phyloP scores from a whole-genome alignment of 257 asterid genomes.

The Capsicum rhomboideum region DNA sequence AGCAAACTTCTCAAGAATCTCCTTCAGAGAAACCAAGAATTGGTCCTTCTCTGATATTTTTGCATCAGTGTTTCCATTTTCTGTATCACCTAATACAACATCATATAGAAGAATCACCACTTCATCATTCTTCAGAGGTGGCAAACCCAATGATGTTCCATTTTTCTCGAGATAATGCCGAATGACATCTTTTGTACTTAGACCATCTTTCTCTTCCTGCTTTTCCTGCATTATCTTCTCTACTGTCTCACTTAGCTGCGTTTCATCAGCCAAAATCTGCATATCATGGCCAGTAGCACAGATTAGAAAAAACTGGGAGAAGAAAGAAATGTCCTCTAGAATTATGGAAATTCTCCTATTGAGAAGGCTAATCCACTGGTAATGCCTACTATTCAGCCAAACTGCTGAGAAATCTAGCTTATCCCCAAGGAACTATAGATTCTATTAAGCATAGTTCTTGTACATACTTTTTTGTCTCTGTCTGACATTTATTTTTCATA shows the following conservation, averaged over 20 bases:
- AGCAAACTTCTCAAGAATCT: constrained; percentile 40
- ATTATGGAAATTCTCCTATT: background rate
- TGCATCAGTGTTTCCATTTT: constrained; percentile 1
- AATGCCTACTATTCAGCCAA: background rate
- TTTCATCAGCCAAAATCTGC: constrained; percentile 38
- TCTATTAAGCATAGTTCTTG: too few relatives aligned
- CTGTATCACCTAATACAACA: constrained; percentile 26
- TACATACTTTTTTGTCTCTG: background rate
- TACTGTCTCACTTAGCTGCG: constrained; percentile 19
- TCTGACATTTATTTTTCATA: background rate
- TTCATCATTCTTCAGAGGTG: constrained; percentile 39
- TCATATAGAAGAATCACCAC: constrained; percentile 28
- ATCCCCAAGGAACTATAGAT: background rate
- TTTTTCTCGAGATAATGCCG: constrained; percentile 32
- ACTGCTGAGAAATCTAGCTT: background rate
- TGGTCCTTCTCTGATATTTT: constrained; percentile 17
- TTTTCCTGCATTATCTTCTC: constrained; percentile 22
- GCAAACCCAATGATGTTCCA: constrained; percentile 34
- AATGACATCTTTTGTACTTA: constrained; percentile 12
- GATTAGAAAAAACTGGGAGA: background rate
- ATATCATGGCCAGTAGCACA: background rate
- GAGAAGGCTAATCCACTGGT: background rate
- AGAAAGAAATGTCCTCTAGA: background rate
- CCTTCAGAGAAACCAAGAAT: constrained; percentile 20
- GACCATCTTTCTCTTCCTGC: constrained; percentile 8